These are phyloP conservation scores for Fonsecaea nubica DNA, from an alignment of 2,329 filamentous ascomycete genomes.

Conservation along the genomic window DNA sequence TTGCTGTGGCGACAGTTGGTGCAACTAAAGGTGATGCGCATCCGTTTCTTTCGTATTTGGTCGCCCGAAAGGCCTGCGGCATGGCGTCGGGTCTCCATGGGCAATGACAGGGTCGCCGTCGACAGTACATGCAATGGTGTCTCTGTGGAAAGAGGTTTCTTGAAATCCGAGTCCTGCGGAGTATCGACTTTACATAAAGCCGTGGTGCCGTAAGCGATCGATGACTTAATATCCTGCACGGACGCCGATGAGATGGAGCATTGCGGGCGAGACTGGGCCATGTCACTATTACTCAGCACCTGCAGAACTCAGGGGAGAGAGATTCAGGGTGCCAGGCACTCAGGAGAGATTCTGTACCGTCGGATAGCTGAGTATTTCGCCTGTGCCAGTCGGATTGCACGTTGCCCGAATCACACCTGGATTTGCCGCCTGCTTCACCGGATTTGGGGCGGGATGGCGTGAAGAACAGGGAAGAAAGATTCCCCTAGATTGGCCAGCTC, in stretches of 20 bases:
- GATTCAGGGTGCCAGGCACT: not conserved
- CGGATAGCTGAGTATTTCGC: not conserved
- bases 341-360: not conserved
- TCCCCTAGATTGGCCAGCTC: not conserved
- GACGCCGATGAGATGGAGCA: not conserved
- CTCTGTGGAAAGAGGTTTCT: not conserved
- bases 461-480: constrained; percentile 2
- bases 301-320: not conserved
- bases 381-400: not conserved
- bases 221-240: not conserved
- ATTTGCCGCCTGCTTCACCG: not conserved
- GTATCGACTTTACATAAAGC: constrained; percentile 7
- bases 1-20: constrained; percentile 28
- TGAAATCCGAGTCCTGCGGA: constrained; percentile 15
- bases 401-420: not conserved
- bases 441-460: not conserved
- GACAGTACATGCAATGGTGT: not conserved
- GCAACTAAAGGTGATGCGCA: constrained; percentile 24
- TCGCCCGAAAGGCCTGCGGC: constrained; percentile 8
- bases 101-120: not conserved
- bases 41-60: constrained; percentile 17
- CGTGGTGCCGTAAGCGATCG: not conserved
- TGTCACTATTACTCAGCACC: constrained; percentile 3
- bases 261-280: not conserved
- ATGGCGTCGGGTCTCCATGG: constrained; percentile 13